Evolutionary conservation across 768 basidiomycete species (phyloP).

Genomic region (Thelephora aurantiotincta): DNA sequence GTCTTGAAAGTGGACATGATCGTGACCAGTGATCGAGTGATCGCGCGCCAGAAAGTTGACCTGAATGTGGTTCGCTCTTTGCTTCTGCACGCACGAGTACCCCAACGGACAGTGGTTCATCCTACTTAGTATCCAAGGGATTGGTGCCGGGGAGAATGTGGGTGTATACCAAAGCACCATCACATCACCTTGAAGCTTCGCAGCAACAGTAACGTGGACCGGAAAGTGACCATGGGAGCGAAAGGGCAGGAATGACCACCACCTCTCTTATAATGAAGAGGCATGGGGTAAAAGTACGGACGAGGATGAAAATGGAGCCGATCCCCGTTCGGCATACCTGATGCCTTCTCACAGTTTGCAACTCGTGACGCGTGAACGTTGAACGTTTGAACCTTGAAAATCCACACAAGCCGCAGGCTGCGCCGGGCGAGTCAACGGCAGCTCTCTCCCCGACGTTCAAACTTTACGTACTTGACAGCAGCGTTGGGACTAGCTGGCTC

Average conservation of each 20-base stretch:
- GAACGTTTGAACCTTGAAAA: no score
- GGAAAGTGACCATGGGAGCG: constrained; percentile 67
- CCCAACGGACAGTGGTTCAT: constrained; percentile 87
- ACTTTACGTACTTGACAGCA: no score
- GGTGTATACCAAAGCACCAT: constrained; percentile 77
- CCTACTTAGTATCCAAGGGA: no score
- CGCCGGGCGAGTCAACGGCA: no score
- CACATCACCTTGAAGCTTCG: constrained; percentile 77
- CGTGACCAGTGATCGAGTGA: constrained; percentile 70
- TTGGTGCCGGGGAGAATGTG: not conserved
- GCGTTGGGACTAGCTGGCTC: no score
- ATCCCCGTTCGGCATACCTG: constrained; percentile 32
- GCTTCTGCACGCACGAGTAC: no score
- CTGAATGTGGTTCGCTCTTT: no score
- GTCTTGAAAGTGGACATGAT: constrained; percentile 29
- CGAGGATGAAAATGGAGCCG: not conserved
- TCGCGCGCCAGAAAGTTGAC: no score
- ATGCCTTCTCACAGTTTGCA: constrained; percentile 80
- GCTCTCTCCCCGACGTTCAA: no score
- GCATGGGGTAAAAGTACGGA: no score
- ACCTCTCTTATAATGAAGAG: not conserved
- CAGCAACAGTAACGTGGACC: constrained; percentile 80
- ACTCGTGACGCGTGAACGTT: no score
- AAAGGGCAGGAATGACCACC: not conserved
- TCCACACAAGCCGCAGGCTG: no score